These are phyloP conservation scores for Gracilariopsis chorda DNA, from an alignment of 23 red algal genomes.

Conservation along the genomic window DNA sequence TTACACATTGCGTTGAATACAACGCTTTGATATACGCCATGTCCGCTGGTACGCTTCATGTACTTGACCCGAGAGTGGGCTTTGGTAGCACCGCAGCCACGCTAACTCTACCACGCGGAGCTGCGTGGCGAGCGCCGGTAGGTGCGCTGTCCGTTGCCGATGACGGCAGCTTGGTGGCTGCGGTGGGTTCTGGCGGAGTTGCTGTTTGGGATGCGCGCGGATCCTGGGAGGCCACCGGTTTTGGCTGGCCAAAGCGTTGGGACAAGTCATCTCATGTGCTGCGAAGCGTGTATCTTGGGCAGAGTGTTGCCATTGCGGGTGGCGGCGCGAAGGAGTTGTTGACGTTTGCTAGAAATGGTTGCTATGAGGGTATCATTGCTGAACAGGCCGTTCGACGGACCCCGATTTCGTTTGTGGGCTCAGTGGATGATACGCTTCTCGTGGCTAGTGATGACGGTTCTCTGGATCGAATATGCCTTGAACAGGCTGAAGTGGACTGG, in stretches of 20 bases:
- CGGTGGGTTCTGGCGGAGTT: conserved; percentile 15
- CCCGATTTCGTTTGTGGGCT: background rate
- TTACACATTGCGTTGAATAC: background rate
- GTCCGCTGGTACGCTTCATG: background rate
- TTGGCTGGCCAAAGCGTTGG: conserved; percentile 18
- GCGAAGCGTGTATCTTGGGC: background rate
- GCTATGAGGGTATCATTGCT: background rate
- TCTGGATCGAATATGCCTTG: background rate
- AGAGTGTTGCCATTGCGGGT: background rate
- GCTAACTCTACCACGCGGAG: conserved; percentile 26
- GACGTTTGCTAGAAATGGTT: background rate
- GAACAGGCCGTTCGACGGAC: background rate
- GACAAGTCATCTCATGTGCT: background rate
- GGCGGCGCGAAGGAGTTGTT: conserved; percentile 7
- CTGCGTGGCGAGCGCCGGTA: background rate
- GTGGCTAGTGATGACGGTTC: background rate
- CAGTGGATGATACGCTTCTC: background rate
- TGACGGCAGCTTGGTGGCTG: conserved; percentile 2
- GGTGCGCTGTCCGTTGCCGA: background rate
- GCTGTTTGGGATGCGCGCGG: conserved; percentile 50
- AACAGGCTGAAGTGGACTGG: background rate
- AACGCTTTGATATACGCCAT: conserved; percentile 2
- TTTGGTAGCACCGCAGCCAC: background rate
- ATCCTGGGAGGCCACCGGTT: background rate
- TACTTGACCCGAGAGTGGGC: conserved; percentile 12